These are phyloP conservation scores for Apiotrichum gracile DNA, from an alignment of 1,284 basidiomycete species.

Conservation along the genomic window DNA sequence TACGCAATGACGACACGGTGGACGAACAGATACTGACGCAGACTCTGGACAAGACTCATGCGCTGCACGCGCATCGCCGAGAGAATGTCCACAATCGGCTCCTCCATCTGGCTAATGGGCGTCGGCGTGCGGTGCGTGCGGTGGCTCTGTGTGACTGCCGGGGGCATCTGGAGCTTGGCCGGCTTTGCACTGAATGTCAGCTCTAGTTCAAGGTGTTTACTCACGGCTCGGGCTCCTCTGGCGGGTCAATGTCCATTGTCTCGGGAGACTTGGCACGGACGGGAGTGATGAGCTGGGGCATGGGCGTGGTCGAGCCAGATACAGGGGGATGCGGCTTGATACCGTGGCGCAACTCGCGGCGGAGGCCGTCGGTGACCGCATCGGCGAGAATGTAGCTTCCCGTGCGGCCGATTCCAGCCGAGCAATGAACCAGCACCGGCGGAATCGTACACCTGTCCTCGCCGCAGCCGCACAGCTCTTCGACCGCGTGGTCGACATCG, in stretches of 20 bases:
- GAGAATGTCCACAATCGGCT: conserved; percentile 69
- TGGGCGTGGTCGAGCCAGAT: too few relatives aligned
- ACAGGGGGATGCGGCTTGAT: background rate
- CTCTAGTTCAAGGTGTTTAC: too few relatives aligned
- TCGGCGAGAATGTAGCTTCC: conserved; percentile 87
- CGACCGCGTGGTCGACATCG: conserved; percentile 55
- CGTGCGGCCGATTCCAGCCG: conserved; percentile 85
- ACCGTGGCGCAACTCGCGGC: conserved; percentile 51
- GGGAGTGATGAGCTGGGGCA: too few relatives aligned
- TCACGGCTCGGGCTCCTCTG: too few relatives aligned
- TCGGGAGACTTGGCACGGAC: background rate
- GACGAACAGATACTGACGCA: conserved; percentile 84
- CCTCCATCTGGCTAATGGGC: conserved; percentile 57
- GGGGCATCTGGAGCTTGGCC: background rate
- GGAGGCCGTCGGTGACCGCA: conserved; percentile 71
- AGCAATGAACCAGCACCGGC: conserved; percentile 52
- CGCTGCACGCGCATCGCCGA: conserved; percentile 86
- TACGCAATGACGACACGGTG: conserved; percentile 79
- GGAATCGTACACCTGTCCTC: conserved; percentile 27
- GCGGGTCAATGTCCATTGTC: background rate
- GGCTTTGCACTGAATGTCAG: conserved; percentile 1
- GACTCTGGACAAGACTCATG: conserved; percentile 83
- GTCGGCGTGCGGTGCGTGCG: conserved; percentile 51
- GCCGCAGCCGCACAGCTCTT: conserved; percentile 50
- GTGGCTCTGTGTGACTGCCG: conserved; percentile 21